Base-by-base conservation (phyloP, 805 yeast genomes). In the Yarrowia bubula region DNA sequence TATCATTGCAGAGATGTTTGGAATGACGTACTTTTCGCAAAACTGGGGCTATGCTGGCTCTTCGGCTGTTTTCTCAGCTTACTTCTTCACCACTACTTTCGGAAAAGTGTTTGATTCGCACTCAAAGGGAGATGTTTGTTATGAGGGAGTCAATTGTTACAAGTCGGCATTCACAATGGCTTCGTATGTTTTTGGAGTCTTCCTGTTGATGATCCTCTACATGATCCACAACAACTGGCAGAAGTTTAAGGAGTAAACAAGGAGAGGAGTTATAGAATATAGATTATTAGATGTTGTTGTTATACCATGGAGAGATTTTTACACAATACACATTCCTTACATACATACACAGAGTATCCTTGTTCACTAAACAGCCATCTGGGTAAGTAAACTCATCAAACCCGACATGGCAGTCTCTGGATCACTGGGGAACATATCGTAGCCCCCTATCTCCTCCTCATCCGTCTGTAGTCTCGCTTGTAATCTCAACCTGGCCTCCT, bases 21-120 rank as follows among this genome's bases (percentile, higher is more conserved):
- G 93, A 1, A 81, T 89, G 76, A 48, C 55, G 13, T 79, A 77
- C 18, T 87, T 88, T 71, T 83, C 89, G 5, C 84, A 82, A 68
- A 87, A 87, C 70, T 89, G 91, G 90, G 96, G 96, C 0, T 72
- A 84, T 39, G 81, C 87, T 14, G 84, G 86, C 14, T 71, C 86
- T 50, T 84, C 91, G 0, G 92, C 95, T 0, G 81, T 86, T 8
- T 67, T 86, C 0, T 84, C 89, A 1, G 81, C 87, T 50, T 82
- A 83, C 69, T 75, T 81, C 65, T 80, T 88, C 68, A 87, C 89
- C 41, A 77, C 79, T 35, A 73, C 85, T 46, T 86, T 88, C 74
- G 95, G 93, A 8, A 71, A 75, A 35, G 79, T 83, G 39, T 89
- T 85, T 73, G 96, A 89, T 72, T 39, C 46, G 17, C 65, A 61